Conservation (phyloP, 2,329 filamentous ascomycete genomes). For the Epichloe scottii region DNA sequence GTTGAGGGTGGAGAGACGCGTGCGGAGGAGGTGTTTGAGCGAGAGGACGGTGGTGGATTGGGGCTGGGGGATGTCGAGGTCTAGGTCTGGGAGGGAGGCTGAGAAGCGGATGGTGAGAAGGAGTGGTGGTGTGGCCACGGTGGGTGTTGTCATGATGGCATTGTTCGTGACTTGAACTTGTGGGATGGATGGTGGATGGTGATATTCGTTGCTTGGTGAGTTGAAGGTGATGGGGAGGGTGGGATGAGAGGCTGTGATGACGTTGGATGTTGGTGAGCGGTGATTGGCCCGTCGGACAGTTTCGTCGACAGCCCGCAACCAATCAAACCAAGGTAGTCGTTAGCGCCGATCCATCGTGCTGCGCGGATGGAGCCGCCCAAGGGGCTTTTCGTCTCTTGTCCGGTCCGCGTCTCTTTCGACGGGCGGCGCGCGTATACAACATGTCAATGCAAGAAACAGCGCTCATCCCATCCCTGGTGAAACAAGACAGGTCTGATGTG, state of each 20-base stretch:
- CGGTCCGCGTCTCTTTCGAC: too few relatives aligned
- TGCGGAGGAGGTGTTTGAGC: slow-evolving; percentile 72
- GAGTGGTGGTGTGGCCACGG: slow-evolving; percentile 29
- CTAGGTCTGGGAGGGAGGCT: slow-evolving; percentile 68
- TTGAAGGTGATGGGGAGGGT: not conserved
- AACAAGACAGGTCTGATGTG: not conserved
- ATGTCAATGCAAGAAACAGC: too few relatives aligned
- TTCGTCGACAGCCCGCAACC: too few relatives aligned
- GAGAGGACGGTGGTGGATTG: slow-evolving; percentile 58
- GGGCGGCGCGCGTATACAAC: too few relatives aligned
- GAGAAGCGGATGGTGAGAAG: slow-evolving; percentile 86
- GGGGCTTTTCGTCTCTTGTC: too few relatives aligned
- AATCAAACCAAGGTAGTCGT: too few relatives aligned
- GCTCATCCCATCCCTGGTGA: not conserved
- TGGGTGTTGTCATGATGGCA: slow-evolving; percentile 12
- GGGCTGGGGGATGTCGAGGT: slow-evolving; percentile 61
- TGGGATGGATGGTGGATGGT: not conserved
- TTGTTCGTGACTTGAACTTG: not conserved
- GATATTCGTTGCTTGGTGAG: too few relatives aligned
- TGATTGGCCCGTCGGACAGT: too few relatives aligned
- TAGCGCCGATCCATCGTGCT: too few relatives aligned
- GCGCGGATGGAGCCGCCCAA: too few relatives aligned
- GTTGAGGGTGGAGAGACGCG: slow-evolving; percentile 52
- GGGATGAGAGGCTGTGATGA: not conserved
- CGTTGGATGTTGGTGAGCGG: not conserved